phyloP scores from a whole-genome alignment of 768 basidiomycete genomes.

The Kwoniella bestiolae region DNA sequence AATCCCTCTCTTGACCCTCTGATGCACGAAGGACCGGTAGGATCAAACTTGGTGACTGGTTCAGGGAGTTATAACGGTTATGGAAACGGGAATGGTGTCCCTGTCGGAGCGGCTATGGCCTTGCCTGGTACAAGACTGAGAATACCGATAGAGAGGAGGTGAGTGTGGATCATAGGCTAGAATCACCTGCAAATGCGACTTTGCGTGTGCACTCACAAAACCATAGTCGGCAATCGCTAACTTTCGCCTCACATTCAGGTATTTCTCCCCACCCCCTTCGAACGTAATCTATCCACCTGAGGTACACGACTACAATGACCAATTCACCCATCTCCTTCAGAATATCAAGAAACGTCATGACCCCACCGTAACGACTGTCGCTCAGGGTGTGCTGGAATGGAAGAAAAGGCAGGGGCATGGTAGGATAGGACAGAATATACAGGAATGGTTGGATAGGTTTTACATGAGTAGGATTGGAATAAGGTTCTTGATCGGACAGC shows the following conservation, averaged over 20 bases:
- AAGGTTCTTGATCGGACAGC: slow-evolving; percentile 94
- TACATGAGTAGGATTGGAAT: slow-evolving; percentile 83
- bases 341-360: slow-evolving; percentile 93
- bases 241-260: slow-evolving; percentile 61
- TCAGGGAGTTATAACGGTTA: slow-evolving; percentile 14
- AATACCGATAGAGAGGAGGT: slow-evolving; percentile 85
- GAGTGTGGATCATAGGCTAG: no score
- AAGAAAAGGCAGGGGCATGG: slow-evolving; percentile 71
- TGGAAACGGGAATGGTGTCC: slow-evolving; percentile 31
- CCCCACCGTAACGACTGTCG: slow-evolving; percentile 93
- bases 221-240: background rate
- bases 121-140: slow-evolving; percentile 61
- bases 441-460: slow-evolving; percentile 94
- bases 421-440: slow-evolving; percentile 68
- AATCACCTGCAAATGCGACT: no score
- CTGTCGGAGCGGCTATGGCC: slow-evolving; percentile 14
- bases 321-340: slow-evolving; percentile 84
- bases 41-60: slow-evolving; percentile 27
- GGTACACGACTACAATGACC: slow-evolving; percentile 86
- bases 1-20: slow-evolving; percentile 55
- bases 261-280: slow-evolving; percentile 76
- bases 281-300: slow-evolving; percentile 84
- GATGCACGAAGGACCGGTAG: slow-evolving; percentile 51
- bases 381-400: slow-evolving; percentile 94
- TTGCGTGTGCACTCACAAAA: no score